phyloP scores from a whole-genome alignment of 169 alveolate genomes.

The Fabrea salina region DNA sequence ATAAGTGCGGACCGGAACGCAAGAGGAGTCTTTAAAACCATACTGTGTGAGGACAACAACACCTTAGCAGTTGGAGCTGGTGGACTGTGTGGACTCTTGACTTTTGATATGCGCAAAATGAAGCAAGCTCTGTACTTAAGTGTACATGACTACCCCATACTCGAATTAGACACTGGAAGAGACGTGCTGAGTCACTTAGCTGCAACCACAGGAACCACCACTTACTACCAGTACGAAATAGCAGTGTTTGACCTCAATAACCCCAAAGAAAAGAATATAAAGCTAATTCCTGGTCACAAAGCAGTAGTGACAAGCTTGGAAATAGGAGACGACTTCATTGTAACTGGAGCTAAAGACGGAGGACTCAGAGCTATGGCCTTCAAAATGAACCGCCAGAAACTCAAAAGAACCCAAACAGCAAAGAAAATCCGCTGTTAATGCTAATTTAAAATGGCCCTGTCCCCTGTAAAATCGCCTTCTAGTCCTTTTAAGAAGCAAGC shows the following conservation, averaged over 20 bases:
- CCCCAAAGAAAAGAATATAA: conserved; percentile 24
- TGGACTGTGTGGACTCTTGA: conserved; percentile 6
- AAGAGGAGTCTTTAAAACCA: conserved; percentile 9
- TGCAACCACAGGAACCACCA: conserved; percentile 44
- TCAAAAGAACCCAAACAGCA: conserved; percentile 13
- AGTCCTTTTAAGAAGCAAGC: conserved; percentile 6
- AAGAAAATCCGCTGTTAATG: too few relatives aligned
- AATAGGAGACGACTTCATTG: conserved; percentile 22
- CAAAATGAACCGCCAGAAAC: neutral
- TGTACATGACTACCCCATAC: conserved; percentile 58
- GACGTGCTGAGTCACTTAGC: conserved; percentile 12
- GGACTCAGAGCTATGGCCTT: conserved; percentile 41
- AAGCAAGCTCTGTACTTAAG: conserved; percentile 13
- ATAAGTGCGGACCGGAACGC: neutral
- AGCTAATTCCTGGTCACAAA: conserved; percentile 54
- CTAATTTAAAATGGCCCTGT: too few relatives aligned
- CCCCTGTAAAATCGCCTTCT: neutral
- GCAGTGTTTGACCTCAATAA: conserved; percentile 31
- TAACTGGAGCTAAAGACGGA: conserved; percentile 49
- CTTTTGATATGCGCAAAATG: neutral
- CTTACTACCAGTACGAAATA: conserved; percentile 42
- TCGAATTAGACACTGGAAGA: conserved; percentile 39
- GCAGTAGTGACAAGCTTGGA: conserved; percentile 34
- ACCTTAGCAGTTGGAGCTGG: neutral
- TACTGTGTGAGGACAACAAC: neutral